phyloP scores from a whole-genome alignment of 305 asterid species.

The Fraxinus xanthoxyloides region DNA sequence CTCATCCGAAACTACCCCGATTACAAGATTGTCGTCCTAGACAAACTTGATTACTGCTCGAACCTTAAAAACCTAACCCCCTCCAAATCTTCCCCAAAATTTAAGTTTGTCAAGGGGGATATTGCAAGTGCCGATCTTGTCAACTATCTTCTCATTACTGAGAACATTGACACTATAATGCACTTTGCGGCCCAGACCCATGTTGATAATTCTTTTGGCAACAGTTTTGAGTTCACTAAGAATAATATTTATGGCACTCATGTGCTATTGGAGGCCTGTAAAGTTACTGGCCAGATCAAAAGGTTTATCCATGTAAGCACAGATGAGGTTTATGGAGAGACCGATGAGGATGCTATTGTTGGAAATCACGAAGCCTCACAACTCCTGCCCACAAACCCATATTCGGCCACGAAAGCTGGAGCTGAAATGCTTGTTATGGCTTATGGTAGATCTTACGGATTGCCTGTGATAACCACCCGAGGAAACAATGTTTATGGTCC shows the following conservation, averaged over 20 bases:
- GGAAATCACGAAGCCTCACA: constrained; percentile 86
- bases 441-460: constrained; percentile 71
- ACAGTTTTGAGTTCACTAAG: constrained; percentile 82
- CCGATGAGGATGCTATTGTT: constrained; percentile 75
- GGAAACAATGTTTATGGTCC: constrained; percentile 82
- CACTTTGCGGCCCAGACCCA: constrained; percentile 90
- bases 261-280: constrained; percentile 80
- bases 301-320: constrained; percentile 89
- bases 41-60: constrained; percentile 84
- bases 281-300: constrained; percentile 64
- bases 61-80: constrained; percentile 61
- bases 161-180: constrained; percentile 80
- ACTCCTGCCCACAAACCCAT: constrained; percentile 77
- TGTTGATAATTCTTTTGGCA: constrained; percentile 78
- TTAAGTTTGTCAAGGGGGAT: constrained; percentile 82
- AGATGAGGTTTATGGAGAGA: constrained; percentile 80
- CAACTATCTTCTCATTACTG: constrained; percentile 75
- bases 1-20: constrained; percentile 66
- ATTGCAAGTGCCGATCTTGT: constrained; percentile 80
- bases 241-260: constrained; percentile 84
- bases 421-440: constrained; percentile 93
- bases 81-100: constrained; percentile 58
- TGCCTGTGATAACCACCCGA: constrained; percentile 81
- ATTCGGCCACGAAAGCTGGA: constrained; percentile 84
- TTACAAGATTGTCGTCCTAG: constrained; percentile 76